These are phyloP conservation scores for Cenchrus purpureus DNA, from an alignment of 176 grass and related monocot species.

Conservation along the genomic window DNA sequence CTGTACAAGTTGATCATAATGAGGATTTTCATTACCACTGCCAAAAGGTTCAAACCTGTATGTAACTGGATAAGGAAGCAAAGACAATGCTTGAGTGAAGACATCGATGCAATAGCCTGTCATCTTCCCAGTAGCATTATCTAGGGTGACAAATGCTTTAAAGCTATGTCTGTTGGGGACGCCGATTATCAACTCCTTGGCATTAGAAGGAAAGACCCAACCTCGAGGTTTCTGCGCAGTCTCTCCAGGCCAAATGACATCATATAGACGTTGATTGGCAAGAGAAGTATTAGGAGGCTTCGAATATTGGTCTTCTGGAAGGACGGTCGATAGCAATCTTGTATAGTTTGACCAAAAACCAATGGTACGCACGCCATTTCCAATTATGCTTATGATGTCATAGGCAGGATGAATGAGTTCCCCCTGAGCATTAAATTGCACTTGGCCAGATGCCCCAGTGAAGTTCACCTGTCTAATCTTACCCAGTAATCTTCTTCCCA, in stretches of 20 bases:
- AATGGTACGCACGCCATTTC: conserved; percentile 72
- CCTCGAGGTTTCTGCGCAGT: conserved; percentile 78
- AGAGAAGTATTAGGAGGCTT: conserved; percentile 71
- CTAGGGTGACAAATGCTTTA: conserved; percentile 61
- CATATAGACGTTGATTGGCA: conserved; percentile 68
- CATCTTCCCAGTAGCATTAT: conserved; percentile 60
- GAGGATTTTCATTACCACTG: conserved; percentile 66
- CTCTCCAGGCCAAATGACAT: conserved; percentile 89
- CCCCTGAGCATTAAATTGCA: conserved; percentile 61
- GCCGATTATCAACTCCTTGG: conserved; percentile 82
- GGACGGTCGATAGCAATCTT: conserved; percentile 55
- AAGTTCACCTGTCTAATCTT: conserved; percentile 74
- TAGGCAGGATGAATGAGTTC: conserved; percentile 80
- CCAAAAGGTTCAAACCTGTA: conserved; percentile 82
- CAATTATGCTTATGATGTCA: conserved; percentile 85
- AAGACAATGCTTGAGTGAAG: conserved; percentile 75
- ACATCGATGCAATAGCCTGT: conserved; percentile 93
- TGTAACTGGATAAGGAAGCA: conserved; percentile 93
- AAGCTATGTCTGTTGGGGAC: conserved; percentile 82
- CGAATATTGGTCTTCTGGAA: conserved; percentile 72
- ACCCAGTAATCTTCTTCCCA: conserved; percentile 59
- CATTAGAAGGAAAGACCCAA: conserved; percentile 81
- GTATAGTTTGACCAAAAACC: conserved; percentile 98
- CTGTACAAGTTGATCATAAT: conserved; percentile 61
- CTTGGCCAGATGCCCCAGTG: conserved; percentile 60